Percentiles rank a stretch among this genome's conserved stretches.
phyloP scores from a whole-genome alignment of 1,139 yeast species.

The Casaregolazyma suthepensis region DNA sequence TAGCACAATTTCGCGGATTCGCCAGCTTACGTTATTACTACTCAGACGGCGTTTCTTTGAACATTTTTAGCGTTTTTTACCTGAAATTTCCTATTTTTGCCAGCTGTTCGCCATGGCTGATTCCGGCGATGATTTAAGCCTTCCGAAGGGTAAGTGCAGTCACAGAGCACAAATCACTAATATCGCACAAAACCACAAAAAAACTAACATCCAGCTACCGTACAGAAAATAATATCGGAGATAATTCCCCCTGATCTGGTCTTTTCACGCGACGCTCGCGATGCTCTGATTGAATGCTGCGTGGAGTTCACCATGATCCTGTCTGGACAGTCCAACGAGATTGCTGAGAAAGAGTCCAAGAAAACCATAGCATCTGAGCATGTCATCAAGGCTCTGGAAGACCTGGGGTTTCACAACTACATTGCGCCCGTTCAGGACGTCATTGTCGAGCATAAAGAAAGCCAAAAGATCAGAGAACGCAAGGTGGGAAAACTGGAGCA shows the following conservation, averaged over 20 bases:
- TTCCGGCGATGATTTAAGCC: slow-evolving; percentile 35
- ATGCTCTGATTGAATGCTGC: slow-evolving; percentile 92
- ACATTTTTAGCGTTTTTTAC: not conserved
- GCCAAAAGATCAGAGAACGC: slow-evolving; percentile 72
- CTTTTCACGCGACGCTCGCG: slow-evolving; percentile 90
- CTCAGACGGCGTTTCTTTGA: not conserved
- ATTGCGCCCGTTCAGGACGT: slow-evolving; percentile 78
- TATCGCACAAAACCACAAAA: not conserved
- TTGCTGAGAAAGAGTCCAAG: slow-evolving; percentile 93
- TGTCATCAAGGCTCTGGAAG: slow-evolving; percentile 83
- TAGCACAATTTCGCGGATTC: not conserved
- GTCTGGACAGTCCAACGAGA: slow-evolving; percentile 89
- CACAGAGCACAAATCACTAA: not conserved
- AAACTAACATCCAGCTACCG: slow-evolving; percentile 60
- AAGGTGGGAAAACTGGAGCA: slow-evolving; percentile 90
- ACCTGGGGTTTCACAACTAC: slow-evolving; percentile 81
- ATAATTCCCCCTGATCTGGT: slow-evolving; percentile 81
- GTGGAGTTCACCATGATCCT: slow-evolving; percentile 93
- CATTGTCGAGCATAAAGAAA: slow-evolving; percentile 79
- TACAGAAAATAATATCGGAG: slow-evolving; percentile 88
- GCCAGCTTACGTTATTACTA: not conserved
- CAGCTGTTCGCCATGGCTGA: slow-evolving; percentile 24
- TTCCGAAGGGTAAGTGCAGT: slow-evolving; percentile 34
- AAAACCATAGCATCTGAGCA: slow-evolving; percentile 97
- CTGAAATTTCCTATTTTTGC: not conserved